Conservation (phyloP, 345 rosid genomes). For the Rhizophora apiculata region DNA sequence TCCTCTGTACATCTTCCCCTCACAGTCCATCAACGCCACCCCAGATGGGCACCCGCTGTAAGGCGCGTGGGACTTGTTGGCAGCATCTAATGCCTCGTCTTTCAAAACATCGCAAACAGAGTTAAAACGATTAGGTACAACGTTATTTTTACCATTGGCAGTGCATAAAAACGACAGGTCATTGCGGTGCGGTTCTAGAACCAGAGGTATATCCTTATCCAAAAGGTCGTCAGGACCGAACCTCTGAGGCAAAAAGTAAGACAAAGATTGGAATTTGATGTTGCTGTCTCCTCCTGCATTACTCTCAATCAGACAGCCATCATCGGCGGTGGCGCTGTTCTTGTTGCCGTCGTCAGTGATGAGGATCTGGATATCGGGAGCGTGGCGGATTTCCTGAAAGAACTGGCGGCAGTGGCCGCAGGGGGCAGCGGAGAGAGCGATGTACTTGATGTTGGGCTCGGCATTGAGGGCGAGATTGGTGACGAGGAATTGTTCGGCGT, state of each 20-base stretch:
- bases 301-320: no score
- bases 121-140: neutral
- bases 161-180: slow-evolving; percentile 25
- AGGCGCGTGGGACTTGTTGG: slow-evolving; percentile 80
- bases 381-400: slow-evolving; percentile 75
- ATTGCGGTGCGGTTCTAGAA: slow-evolving; percentile 62
- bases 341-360: slow-evolving; percentile 30
- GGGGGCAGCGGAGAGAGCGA: slow-evolving; percentile 92
- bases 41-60: slow-evolving; percentile 91
- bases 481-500: slow-evolving; percentile 96
- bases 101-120: slow-evolving; percentile 23
- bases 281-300: neutral
- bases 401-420: slow-evolving; percentile 99
- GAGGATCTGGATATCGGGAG: slow-evolving; percentile 50
- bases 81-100: slow-evolving; percentile 66
- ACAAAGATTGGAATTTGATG: slow-evolving; percentile 33
- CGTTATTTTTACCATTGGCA: slow-evolving; percentile 18
- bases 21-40: slow-evolving; percentile 63
- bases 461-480: slow-evolving; percentile 72
- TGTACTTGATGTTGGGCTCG: slow-evolving; percentile 44
- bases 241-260: slow-evolving; percentile 59
- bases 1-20: slow-evolving; percentile 77
- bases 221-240: slow-evolving; percentile 86
- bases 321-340: no score
- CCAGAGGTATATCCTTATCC: slow-evolving; percentile 52